phyloP scores from a whole-genome alignment of 2,329 filamentous ascomycete species.

The Neurospora crassa region DNA sequence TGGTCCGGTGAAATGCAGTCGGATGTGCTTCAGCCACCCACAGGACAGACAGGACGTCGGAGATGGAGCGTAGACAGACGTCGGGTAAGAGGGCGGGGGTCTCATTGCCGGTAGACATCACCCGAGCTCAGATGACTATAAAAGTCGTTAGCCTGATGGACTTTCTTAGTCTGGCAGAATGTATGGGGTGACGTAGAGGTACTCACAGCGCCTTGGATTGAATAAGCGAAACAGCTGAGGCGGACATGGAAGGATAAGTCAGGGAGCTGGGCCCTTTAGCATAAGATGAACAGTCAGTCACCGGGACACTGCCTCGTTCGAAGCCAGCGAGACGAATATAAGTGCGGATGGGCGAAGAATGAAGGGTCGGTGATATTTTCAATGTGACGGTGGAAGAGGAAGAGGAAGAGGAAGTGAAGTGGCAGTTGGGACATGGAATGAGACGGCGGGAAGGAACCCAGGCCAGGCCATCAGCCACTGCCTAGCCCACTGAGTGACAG shows the following conservation, averaged over 20 bases:
- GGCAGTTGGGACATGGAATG: neutral
- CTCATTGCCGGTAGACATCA: neutral
- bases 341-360: neutral
- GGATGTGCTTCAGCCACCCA: neutral
- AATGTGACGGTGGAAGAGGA: neutral
- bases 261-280: neutral
- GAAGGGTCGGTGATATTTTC: neutral
- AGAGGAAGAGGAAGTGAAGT: neutral
- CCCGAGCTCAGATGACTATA: neutral
- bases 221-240: neutral
- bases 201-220: neutral
- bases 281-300: neutral
- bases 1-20: neutral
- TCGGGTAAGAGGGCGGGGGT: neutral
- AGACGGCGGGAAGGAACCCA: neutral
- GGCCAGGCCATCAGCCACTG: neutral
- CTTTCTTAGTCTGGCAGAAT: neutral
- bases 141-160: neutral
- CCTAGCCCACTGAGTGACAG: neutral
- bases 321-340: neutral
- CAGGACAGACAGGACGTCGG: neutral
- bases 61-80: neutral
- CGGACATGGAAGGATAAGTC: neutral
- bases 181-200: neutral
- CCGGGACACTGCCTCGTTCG: neutral